A percentile compares a stretch with the other conserved stretches of the same genome.
Evolutionary conservation across 805 yeast genomes (phyloP).

Genomic region (Sporopachydermia lactativora): DNA sequence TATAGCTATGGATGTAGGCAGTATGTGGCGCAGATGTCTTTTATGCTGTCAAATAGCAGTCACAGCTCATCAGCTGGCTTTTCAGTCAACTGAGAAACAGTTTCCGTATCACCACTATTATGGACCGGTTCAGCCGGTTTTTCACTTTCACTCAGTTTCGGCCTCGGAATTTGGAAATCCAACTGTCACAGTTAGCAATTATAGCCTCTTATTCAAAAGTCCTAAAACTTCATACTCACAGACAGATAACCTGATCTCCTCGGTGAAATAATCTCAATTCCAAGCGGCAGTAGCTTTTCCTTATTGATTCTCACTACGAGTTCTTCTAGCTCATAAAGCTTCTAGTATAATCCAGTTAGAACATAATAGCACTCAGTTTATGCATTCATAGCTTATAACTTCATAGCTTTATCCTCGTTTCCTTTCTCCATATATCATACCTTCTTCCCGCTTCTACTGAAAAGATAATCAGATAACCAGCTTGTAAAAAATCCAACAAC

Average conservation of each 20-base stretch:
- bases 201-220: neutral
- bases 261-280: constrained; percentile 34
- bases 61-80: too few species aligned
- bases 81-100: too few species aligned
- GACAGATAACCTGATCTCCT: constrained; percentile 39
- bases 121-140: too few species aligned
- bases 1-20: too few species aligned
- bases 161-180: constrained; percentile 40
- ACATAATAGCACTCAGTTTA: too few species aligned
- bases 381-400: too few species aligned
- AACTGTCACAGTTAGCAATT: constrained; percentile 17
- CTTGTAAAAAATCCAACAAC: neutral
- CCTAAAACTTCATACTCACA: constrained; percentile 16
- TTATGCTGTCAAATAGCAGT: too few species aligned
- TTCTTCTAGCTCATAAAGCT: neutral
- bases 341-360: too few species aligned
- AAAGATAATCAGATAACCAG: neutral
- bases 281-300: constrained; percentile 12
- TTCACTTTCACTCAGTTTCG: constrained; percentile 3
- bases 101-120: too few species aligned
- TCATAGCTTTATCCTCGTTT: too few species aligned
- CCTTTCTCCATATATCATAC: too few species aligned
- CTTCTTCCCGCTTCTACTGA: neutral
- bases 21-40: too few species aligned
- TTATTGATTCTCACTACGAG: constrained; percentile 16